Evolutionary conservation across 139 green algal genomes (phyloP).

Genomic region (Astrephomene gubernaculifera): DNA sequence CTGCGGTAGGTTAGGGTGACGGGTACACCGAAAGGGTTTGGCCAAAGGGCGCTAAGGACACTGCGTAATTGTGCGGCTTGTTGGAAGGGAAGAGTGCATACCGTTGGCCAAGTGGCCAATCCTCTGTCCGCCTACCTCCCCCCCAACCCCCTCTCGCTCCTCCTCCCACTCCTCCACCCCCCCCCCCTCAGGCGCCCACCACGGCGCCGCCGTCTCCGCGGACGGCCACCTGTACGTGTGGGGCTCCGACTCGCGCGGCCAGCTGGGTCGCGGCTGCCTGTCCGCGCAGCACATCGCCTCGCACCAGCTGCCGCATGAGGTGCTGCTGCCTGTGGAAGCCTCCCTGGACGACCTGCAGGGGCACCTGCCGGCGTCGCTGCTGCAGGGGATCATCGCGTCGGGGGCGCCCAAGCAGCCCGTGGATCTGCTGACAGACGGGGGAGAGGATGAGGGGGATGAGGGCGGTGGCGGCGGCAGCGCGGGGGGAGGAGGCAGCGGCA

Average conservation of each 20-base stretch:
- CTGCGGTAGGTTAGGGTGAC: too few species aligned
- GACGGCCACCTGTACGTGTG: conserved; percentile 44
- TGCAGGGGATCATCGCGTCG: conserved; percentile 33
- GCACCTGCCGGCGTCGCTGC: not conserved
- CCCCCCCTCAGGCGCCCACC: conserved; percentile 17
- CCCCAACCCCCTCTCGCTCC: too few species aligned
- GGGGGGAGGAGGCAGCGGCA: not conserved
- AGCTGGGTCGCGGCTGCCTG: conserved; percentile 38
- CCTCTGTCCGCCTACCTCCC: too few species aligned
- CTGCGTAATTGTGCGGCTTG: too few species aligned
- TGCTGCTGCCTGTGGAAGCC: conserved; percentile 7
- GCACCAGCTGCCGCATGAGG: conserved; percentile 33
- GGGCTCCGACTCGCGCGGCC: conserved; percentile 39
- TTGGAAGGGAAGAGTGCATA: too few species aligned
- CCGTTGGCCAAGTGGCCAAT: too few species aligned
- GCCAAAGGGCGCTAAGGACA: too few species aligned
- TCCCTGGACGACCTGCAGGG: conserved; percentile 38
- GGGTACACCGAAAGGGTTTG: too few species aligned
- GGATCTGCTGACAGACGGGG: too few species aligned
- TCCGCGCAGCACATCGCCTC: conserved; percentile 13
- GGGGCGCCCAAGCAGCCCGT: not conserved
- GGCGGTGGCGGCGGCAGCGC: not conserved
- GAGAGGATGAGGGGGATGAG: not conserved
- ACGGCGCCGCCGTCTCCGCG: conserved; percentile 11
- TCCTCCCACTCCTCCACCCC: not conserved